Evolutionary conservation across 306 rosid species (phyloP), one percentile per base, ranked within the genome.

Genomic region (Pachyrhizus erosus): DNA sequence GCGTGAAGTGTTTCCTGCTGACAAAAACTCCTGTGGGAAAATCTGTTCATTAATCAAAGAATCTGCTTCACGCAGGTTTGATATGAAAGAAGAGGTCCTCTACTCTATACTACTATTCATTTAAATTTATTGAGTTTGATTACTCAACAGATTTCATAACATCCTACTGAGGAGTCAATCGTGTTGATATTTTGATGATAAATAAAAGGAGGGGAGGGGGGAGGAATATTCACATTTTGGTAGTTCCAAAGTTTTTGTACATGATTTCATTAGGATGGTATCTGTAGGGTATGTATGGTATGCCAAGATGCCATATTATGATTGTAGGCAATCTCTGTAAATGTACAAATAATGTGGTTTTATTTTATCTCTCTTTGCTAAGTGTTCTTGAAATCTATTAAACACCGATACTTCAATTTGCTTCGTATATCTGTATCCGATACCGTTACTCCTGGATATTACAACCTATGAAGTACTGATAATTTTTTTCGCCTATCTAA

Each of bases 81-180:
- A 95, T 84, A 86, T 95, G 93, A 95, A 95, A 85, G 99, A 93
- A 87, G 98, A 95, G 99, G 98, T 95, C 80, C 48, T 80, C 55
- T 58, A 65, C 78, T 91, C 79, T 55, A 69, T 54, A 72, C 86
- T 85, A 24, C 71, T 52, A 43, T 62, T 52, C 70, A 73, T 79
- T 84, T 73, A 65, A 67, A 73, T 29, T 66, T 84, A 65, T 80
- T 49, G 69, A 72, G 54, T 86, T 80, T 71, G 43, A 55, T 46
- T 73, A 45, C 17, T 68, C 11, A 7, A 75, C 48, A 31, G 62
- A 52, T 46, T 79, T 75, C 79, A 48, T 77, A 55, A 65, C 60
- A 42, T 70, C 58, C 14, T 33, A 67, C 69, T 75, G 43, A 65
- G 34, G 68, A 75, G 20, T 62, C 80, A 70, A 43, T 51, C 45